Base-by-base conservation (phyloP, 1,284 basidiomycete species). In the Exobasidium cylindrosporum region DNA sequence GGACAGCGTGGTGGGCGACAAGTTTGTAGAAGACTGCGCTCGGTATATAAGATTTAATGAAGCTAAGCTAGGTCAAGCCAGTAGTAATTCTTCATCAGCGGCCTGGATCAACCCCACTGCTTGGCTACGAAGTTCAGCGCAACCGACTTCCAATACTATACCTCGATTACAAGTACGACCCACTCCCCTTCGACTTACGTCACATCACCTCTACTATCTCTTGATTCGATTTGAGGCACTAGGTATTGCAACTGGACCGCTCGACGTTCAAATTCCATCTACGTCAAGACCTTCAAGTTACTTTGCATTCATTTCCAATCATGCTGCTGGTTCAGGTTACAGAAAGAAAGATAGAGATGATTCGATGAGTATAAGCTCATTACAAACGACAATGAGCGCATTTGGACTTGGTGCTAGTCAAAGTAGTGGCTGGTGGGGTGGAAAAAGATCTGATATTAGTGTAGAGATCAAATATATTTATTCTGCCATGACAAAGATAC, bases 161-260 rank as follows among this genome's bases (percentile, higher is more conserved):
- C 53, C 53, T n/a, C 31, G 53, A 26, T 7, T 40, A n/a, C 56
- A 14, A 11, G 13, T 47, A 31, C 35, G 43, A 31, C 71, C 73
- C 2, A 70, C 66, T 60, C 83, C 88, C 11, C 85, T 92, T 53
- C 80, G 85, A 6, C 84, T 90, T 68, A 89, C 92, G 80, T 86
- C 85, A 17, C 89, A 92, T 78, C 90, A 89, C 71, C 85, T 95
- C 11, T 91, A 89, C 84, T 95, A 93, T 80, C 81, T 92, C 66
- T 85, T 95, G 60, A 88, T 93, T 81, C 88, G 90, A 50, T 84
- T 93, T 68, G 91, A 95, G 80, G 90, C 86, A 1, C 81, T 90
- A 35, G 88, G 87, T 14, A 82, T 90, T 60, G 60, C 72, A 17
- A 84, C 90, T 35, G 92, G 91, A 57, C 86, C 87, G n/a, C 84